Conservation (phyloP, 2,329 filamentous ascomycete genomes). For the Teratosphaeria nubilosa region DNA sequence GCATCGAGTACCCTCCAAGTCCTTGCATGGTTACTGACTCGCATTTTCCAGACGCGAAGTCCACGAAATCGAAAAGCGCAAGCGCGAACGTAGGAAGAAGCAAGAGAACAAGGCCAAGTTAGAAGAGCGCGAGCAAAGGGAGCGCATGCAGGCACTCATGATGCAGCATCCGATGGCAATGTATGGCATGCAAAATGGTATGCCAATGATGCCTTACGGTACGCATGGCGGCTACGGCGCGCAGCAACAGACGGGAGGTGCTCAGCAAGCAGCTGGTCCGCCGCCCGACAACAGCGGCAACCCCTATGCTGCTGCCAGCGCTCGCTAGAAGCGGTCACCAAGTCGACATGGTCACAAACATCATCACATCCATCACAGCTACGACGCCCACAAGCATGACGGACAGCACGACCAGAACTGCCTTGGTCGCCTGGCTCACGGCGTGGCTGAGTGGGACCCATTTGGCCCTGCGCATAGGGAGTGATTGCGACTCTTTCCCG, state of each 20-base stretch:
- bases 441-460: conserved; percentile 9
- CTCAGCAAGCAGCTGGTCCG: neutral
- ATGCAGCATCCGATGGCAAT: conserved; percentile 20
- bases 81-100: conserved; percentile 31
- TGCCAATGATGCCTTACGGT: neutral
- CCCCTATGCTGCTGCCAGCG: conserved; percentile 19
- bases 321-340: conserved; percentile 3
- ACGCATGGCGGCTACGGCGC: neutral
- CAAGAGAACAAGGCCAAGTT: conserved; percentile 33
- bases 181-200: conserved; percentile 7
- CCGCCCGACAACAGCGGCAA: conserved; percentile 23
- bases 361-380: neutral
- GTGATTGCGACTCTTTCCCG: neutral
- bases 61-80: conserved; percentile 42
- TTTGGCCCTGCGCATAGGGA: conserved; percentile 6
- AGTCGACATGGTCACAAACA: neutral
- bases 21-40: conserved; percentile 4
- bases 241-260: conserved; percentile 1
- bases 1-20: neutral
- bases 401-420: neutral
- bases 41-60: conserved; percentile 27
- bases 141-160: conserved; percentile 26
- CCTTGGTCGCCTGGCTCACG: conserved; percentile 3
- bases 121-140: conserved; percentile 32
- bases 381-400: neutral